Evolutionary conservation across 257 asterid genomes (phyloP).

Genomic region (Lycium barbarum): DNA sequence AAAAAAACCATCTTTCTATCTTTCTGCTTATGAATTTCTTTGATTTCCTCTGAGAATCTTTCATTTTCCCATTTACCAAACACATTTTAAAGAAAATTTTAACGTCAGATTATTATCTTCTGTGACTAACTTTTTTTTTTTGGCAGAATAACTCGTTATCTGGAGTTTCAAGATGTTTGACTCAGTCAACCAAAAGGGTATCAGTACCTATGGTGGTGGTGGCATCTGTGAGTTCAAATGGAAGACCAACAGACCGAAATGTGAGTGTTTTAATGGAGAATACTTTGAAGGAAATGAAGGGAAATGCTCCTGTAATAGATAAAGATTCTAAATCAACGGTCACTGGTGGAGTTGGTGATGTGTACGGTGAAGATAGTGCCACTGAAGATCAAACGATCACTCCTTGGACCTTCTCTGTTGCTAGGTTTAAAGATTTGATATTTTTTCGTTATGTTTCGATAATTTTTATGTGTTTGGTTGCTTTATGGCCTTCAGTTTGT

Average conservation of each 20-base stretch:
- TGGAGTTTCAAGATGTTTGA: constrained; percentile 66
- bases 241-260: constrained; percentile 67
- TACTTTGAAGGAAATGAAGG: constrained; percentile 56
- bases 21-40: constrained; percentile 18
- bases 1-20: not conserved
- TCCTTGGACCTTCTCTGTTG: constrained; percentile 78
- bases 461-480: constrained; percentile 34
- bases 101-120: not conserved
- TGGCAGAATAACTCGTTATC: constrained; percentile 65
- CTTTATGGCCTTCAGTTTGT: not conserved
- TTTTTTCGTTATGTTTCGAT: constrained; percentile 29
- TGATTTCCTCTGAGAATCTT: no score
- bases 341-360: constrained; percentile 76
- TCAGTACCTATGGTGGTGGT: constrained; percentile 49
- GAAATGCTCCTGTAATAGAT: constrained; percentile 33
- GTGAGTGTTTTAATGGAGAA: constrained; percentile 57
- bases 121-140: not conserved
- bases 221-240: constrained; percentile 74
- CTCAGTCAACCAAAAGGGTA: constrained; percentile 53
- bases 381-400: constrained; percentile 74
- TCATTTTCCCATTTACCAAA: no score
- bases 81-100: no score
- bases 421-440: constrained; percentile 50
- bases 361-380: constrained; percentile 86
- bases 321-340: constrained; percentile 48